Evolutionary conservation across 768 basidiomycete genomes (phyloP).

Genomic region (Hygrophoropsis aurantiaca): DNA sequence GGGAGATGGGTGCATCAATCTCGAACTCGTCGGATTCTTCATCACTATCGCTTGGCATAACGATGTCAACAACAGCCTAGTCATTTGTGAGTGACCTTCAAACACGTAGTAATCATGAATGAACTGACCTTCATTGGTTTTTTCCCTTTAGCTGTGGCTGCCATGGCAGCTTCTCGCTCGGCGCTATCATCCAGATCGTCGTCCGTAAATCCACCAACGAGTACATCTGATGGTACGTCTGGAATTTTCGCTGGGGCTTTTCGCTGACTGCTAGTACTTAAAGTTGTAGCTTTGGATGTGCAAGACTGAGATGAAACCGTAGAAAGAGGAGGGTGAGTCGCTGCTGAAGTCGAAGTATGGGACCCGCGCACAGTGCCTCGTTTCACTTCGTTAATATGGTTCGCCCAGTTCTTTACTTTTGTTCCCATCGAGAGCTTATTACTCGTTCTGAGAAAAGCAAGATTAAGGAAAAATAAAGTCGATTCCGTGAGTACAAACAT

Average conservation of each 20-base stretch:
- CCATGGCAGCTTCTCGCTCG: not conserved
- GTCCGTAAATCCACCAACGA: not conserved
- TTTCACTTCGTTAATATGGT: not conserved
- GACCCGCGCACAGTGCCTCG: not conserved
- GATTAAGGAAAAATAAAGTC: conserved; percentile 3
- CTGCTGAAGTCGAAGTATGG: not conserved
- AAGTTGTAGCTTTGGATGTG: not conserved
- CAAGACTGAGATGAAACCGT: too few species aligned
- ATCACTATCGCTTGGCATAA: too few species aligned
- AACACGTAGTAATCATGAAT: too few species aligned
- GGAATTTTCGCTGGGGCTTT: too few species aligned
- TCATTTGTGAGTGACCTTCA: too few species aligned
- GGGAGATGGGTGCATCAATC: too few species aligned
- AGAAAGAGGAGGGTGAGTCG: not conserved
- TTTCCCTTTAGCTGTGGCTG: too few species aligned
- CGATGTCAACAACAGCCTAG: too few species aligned
- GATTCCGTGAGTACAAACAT: conserved; percentile 5
- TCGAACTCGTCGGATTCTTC: too few species aligned
- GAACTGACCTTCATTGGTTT: too few species aligned
- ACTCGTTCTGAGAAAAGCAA: not conserved
- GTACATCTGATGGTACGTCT: not conserved
- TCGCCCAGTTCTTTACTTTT: not conserved
- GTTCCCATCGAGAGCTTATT: not conserved
- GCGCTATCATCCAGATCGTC: not conserved
- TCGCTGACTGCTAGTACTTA: too few species aligned